Base-by-base conservation (phyloP, 1,284 basidiomycete genomes). In the Austropuccinia psidii region DNA sequence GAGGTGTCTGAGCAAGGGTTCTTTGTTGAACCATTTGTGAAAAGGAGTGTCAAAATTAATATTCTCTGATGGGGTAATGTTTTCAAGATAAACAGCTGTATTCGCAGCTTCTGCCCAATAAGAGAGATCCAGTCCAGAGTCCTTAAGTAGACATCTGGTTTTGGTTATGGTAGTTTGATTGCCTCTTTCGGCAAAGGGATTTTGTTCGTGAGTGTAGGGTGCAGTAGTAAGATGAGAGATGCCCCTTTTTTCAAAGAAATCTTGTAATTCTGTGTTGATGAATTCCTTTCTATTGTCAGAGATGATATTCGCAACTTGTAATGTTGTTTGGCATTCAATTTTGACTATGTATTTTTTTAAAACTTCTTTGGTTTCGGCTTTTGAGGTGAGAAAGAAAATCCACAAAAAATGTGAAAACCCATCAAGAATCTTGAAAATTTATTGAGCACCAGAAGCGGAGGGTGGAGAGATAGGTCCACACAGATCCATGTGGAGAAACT, bases 241-340 rank as follows among this genome's bases (percentile, higher is more conserved):
- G 8, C 49, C 49, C 21, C 27, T 52, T 13, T 17, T n/a, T 9
- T 9, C 49, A 52, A 13, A 64, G 60, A 17, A 64, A 5, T 5
- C 4, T 21, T 3, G 41, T 19, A 64, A 29, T 11, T 45, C 24
- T 2, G 4, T 45, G 60, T 45, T 64, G 19, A 39, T 64, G 41
- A 64, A 64, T 64, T 64, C 41, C 8, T 35, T 64, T 6, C 60
- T 41, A 45, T 64, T 64, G 41, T 64, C 60, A 45, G 24, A 13
- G 13, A 47, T 24, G 5, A 64, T 33, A 41, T 64, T n/a, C 33
- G 15, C 15, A 24, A 64, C 39, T 37, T 45, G 7, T n/a, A n/a
- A n/a, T n/a, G n/a, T n/a, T n/a, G n/a, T n/a, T n/a, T n/a, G n/a
- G n/a, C n/a, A n/a, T n/a, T n/a, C n/a, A n/a, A n/a, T n/a, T n/a